Conservation (phyloP, 495 filamentous ascomycete genomes). For the Talaromyces stipitatus region DNA sequence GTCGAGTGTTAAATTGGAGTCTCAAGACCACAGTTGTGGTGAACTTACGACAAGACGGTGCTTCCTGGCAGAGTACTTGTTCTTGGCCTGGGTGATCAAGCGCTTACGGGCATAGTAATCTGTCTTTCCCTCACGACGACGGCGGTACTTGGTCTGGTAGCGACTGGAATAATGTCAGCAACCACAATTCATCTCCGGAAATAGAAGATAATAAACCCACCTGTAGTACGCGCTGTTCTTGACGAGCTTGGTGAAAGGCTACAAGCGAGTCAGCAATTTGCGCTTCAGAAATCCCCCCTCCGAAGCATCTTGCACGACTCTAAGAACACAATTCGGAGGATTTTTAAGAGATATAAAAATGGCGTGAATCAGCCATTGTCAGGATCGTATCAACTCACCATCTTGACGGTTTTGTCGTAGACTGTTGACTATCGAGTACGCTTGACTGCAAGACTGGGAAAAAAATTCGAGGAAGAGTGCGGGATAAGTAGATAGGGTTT, state of each 20-base stretch:
- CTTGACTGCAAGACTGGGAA: conserved; percentile 1
- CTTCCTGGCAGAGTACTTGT: conserved; percentile 73
- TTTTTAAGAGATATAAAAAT: background rate
- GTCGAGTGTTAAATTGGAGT: background rate
- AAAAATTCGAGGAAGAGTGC: conserved; percentile 20
- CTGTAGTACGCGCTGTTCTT: conserved; percentile 98
- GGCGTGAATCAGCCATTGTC: conserved; percentile 17
- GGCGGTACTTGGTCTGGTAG: conserved; percentile 99
- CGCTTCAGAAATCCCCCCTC: conserved; percentile 78
- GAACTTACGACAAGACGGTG: conserved; percentile 73
- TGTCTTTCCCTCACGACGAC: conserved; percentile 93
- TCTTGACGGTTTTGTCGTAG: conserved; percentile 35
- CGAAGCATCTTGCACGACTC: conserved; percentile 99
- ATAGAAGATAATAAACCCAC: conserved; percentile 44
- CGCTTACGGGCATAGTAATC: conserved; percentile 99
- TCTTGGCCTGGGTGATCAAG: conserved; percentile 99
- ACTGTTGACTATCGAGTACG: conserved; percentile 26
- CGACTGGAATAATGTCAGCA: conserved; percentile 52
- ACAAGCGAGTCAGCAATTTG: conserved; percentile 92
- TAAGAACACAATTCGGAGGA: conserved; percentile 2
- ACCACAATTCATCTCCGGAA: conserved; percentile 1
- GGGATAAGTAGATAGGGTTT: conserved; percentile 19
- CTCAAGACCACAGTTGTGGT: background rate
- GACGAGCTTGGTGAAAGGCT: conserved; percentile 91
- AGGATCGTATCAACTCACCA: conserved; percentile 34